These are phyloP conservation scores for Ceriops zippeliana DNA, from an alignment of 345 rosid species.

Conservation along the genomic window DNA sequence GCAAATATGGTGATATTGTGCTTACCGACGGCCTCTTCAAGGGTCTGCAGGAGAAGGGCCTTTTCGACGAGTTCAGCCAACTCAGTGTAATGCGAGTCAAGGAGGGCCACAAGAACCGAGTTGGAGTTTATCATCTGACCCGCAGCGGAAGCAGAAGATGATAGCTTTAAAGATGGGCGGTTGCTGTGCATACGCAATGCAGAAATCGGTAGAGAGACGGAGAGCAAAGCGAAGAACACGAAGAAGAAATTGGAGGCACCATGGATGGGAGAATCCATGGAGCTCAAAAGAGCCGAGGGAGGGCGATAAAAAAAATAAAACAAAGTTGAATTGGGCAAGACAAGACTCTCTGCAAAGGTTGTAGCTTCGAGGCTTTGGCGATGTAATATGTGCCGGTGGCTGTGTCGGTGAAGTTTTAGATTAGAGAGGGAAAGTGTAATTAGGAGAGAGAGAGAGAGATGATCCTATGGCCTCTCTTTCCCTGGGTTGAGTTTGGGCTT, in stretches of 20 bases:
- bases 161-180: constrained; percentile 18
- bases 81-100: constrained; percentile 36
- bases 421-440: too few species aligned
- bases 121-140: constrained; percentile 20
- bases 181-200: constrained; percentile 44
- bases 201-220: constrained; percentile 22
- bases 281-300: constrained; percentile 12
- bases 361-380: too few species aligned
- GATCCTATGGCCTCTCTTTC: not conserved
- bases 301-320: not conserved
- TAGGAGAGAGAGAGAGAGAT: not conserved
- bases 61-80: constrained; percentile 33
- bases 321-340: too few species aligned
- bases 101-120: constrained; percentile 36
- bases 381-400: too few species aligned
- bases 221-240: constrained; percentile 20
- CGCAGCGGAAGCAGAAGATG: constrained; percentile 9
- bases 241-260: constrained; percentile 36
- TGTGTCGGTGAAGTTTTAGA: too few species aligned
- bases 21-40: constrained; percentile 28
- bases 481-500: not conserved
- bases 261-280: constrained; percentile 52
- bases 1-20: constrained; percentile 36
- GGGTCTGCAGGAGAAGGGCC: constrained; percentile 34
- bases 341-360: too few species aligned